Evolutionary conservation across 495 filamentous ascomycete species (phyloP).

Genomic region (Hypoxylon trugodes): DNA sequence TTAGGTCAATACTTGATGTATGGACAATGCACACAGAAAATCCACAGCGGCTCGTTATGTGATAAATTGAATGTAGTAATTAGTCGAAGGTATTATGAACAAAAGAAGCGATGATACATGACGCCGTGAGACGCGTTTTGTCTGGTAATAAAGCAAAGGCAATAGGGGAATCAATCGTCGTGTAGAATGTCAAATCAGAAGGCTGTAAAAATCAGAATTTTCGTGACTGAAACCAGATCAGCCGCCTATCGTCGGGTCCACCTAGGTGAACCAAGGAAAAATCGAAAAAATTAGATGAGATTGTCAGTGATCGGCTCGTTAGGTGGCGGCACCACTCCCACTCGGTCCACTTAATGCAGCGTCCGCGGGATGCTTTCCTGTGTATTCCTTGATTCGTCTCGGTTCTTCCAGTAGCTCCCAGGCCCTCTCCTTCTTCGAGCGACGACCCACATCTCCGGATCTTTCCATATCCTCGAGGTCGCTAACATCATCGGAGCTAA

Average conservation of each 20-base stretch:
- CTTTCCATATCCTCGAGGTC: conserved; percentile 66
- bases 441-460: conserved; percentile 40
- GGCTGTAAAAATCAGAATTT: conserved; percentile 1
- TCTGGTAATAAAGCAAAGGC: conserved; percentile 13
- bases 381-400: conserved; percentile 39
- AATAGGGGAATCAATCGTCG: conserved; percentile 20
- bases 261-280: neutral
- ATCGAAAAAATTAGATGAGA: neutral
- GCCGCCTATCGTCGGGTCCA: neutral
- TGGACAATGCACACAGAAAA: too few species aligned
- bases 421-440: conserved; percentile 55
- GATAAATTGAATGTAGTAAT: too few species aligned
- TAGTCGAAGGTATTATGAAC: too few species aligned
- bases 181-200: conserved; percentile 6
- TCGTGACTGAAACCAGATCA: conserved; percentile 3
- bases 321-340: conserved; percentile 21
- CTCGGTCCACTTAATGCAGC: conserved; percentile 19
- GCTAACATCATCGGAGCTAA: conserved; percentile 81
- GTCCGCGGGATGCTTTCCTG: conserved; percentile 7
- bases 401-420: conserved; percentile 55
- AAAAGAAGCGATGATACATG: too few species aligned
- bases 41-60: too few species aligned
- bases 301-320: conserved; percentile 1
- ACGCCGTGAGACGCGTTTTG: conserved; percentile 20
- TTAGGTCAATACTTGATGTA: too few species aligned